Base-by-base conservation (phyloP, 164 flowering plant species). In the Pachysandra terminalis region DNA sequence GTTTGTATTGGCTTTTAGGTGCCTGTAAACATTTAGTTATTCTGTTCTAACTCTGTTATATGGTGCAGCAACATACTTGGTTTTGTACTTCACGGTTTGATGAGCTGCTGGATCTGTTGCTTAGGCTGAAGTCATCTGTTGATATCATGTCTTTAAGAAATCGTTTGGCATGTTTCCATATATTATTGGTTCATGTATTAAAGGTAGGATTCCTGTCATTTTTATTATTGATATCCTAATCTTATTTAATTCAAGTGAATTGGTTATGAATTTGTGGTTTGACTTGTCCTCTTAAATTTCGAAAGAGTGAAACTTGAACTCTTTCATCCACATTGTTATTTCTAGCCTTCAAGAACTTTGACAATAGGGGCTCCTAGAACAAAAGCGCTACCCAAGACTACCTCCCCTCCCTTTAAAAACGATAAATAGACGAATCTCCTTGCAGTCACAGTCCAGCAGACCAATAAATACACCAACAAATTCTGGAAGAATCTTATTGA, bases 21-120 rank as follows among this genome's bases (percentile, higher is more conserved):
- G 25, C 1, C 51, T 54, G 19, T 58, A 21, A 5, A 9, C 23
- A 32, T 40, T 37, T 28, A 13, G 19, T 55, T 61, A 22, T 32
- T 59, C n/a, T 57, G 21, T 56, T 9, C 10, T 62, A 9, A 32
- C 41, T 61, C 17, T 59, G 0, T 2, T 35, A 22, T 71, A 55
- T 75, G 76, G 22, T 79, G 74, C 90, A 93, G 98, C 90, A 83
- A 63, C 91, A 88, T 73, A 51, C 81, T 64, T 78, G 83, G 88
- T 91, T 91, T 80, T 79, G 79, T 71, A 82, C 94, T 68, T 80
- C 89, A 28, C 76, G 81, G 27, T 79, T 75, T 77, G 77, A 37
- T 65, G 88, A 84, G 73, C 73, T 93, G 81, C 75, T 85, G 68
- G 90, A 84, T 68, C 69, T 91, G 1, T 65, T 91, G 66, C 74